These are phyloP conservation scores for Begonia loranthoides DNA, from an alignment of 306 rosid genomes.

Conservation along the genomic window DNA sequence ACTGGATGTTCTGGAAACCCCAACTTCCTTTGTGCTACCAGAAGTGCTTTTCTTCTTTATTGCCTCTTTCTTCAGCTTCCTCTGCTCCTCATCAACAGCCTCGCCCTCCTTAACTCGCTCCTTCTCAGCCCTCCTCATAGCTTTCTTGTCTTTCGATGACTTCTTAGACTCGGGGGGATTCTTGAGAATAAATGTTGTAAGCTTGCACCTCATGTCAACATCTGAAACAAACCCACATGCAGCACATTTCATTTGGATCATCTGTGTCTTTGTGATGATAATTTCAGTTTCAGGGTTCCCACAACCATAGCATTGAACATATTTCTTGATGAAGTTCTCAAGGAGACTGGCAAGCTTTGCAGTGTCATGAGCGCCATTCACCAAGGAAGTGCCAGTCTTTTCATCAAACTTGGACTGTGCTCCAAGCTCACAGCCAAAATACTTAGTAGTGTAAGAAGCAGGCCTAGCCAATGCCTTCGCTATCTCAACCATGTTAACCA, in stretches of 20 bases:
- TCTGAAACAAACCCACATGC: conserved; percentile 58
- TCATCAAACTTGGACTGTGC: conserved; percentile 63
- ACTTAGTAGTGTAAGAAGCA: conserved; percentile 49
- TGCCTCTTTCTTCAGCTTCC: conserved; percentile 40
- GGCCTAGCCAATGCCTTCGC: conserved; percentile 67
- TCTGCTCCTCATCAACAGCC: conserved; percentile 46
- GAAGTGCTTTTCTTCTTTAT: conserved; percentile 33
- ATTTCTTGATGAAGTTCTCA: conserved; percentile 53
- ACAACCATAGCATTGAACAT: conserved; percentile 57
- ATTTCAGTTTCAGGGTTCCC: conserved; percentile 63
- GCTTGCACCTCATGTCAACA: conserved; percentile 69
- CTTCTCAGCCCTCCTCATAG: conserved; percentile 62
- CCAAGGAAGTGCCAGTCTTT: conserved; percentile 51
- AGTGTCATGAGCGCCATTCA: conserved; percentile 63
- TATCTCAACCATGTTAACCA: conserved; percentile 61
- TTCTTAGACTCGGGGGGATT: conserved; percentile 55
- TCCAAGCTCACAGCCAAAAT: conserved; percentile 57
- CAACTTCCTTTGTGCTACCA: too few relatives aligned
- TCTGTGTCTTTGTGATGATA: conserved; percentile 41
- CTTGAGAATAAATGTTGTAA: conserved; percentile 49
- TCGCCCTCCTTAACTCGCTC: conserved; percentile 59
- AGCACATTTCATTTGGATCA: conserved; percentile 58
- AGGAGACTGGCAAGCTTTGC: conserved; percentile 61
- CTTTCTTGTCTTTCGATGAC: conserved; percentile 54
- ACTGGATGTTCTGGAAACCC: conserved; percentile 13